These are phyloP conservation scores for Lathyrus oleraceus DNA, from an alignment of 306 rosid genomes.

Conservation along the genomic window DNA sequence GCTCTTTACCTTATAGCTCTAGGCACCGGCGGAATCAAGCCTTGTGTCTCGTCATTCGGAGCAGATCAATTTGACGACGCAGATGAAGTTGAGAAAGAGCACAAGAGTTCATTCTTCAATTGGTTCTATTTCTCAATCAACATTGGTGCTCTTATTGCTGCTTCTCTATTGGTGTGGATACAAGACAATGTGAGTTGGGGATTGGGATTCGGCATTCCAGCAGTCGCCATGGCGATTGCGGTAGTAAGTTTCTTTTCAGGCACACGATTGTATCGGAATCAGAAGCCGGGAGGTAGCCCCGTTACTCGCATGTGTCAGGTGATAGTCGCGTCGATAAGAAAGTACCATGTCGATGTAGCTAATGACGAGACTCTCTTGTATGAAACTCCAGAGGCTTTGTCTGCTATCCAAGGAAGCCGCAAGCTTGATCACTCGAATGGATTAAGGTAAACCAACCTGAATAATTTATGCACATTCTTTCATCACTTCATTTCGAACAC, in stretches of 20 bases:
- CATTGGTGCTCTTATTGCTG: slow-evolving; percentile 31
- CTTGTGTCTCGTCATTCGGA: slow-evolving; percentile 81
- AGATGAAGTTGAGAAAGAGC: slow-evolving; percentile 57
- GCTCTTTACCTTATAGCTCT: slow-evolving; percentile 28
- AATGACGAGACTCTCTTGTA: not conserved
- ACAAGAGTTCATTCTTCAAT: slow-evolving; percentile 71
- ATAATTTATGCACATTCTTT: too few relatives aligned
- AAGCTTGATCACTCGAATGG: slow-evolving; percentile 2
- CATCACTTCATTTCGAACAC: too few relatives aligned
- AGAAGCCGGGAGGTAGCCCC: not conserved
- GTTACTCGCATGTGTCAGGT: not conserved
- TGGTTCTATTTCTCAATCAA: slow-evolving; percentile 82
- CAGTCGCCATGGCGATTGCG: slow-evolving; percentile 8
- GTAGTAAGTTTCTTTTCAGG: slow-evolving; percentile 8
- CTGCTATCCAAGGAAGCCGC: slow-evolving; percentile 9
- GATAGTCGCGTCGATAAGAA: slow-evolving; percentile 1
- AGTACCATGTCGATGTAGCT: not conserved
- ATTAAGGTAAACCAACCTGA: slow-evolving; percentile 1
- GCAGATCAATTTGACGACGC: slow-evolving; percentile 90
- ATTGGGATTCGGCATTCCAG: not conserved
- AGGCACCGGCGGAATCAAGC: slow-evolving; percentile 84
- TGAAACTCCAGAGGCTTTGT: not conserved
- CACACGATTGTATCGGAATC: not conserved
- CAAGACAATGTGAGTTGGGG: slow-evolving; percentile 18
- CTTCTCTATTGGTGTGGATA: slow-evolving; percentile 12